Evolutionary conservation across 2,329 filamentous ascomycete genomes (phyloP).

Genomic region (Trichoderma harzianum): DNA sequence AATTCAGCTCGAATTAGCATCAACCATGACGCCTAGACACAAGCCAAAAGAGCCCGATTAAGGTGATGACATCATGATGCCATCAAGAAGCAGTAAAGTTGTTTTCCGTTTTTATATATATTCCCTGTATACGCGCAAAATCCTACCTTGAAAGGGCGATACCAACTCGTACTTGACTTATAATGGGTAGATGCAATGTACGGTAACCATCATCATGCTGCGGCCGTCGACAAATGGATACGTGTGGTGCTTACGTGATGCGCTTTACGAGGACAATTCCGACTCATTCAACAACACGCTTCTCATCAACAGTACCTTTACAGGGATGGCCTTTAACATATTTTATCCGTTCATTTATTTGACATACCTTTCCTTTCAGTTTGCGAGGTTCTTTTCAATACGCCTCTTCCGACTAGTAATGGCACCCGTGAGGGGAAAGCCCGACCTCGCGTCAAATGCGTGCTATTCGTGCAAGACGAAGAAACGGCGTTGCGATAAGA

Average conservation of each 20-base stretch:
- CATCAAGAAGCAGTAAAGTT: background rate
- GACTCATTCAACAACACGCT: background rate
- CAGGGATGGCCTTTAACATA: background rate
- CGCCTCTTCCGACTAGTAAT: background rate
- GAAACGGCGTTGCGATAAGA: slow-evolving; percentile 6
- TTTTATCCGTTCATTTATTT: background rate
- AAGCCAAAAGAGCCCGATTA: background rate
- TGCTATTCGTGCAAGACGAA: background rate
- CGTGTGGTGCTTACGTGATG: slow-evolving; percentile 7
- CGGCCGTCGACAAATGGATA: background rate
- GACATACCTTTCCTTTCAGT: background rate
- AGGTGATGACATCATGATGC: background rate
- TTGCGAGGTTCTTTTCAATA: background rate
- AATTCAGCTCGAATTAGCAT: background rate
- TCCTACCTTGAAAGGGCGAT: background rate
- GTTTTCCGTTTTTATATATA: background rate
- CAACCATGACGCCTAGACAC: background rate
- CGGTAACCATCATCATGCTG: background rate
- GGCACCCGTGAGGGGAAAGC: background rate
- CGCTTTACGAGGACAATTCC: background rate
- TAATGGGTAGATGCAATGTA: background rate
- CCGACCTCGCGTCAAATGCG: background rate
- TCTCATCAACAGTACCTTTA: background rate
- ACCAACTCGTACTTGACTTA: background rate
- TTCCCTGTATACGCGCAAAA: background rate